phyloP scores from a whole-genome alignment of 2,329 filamentous ascomycete genomes.

The Phialocephala sp. region DNA sequence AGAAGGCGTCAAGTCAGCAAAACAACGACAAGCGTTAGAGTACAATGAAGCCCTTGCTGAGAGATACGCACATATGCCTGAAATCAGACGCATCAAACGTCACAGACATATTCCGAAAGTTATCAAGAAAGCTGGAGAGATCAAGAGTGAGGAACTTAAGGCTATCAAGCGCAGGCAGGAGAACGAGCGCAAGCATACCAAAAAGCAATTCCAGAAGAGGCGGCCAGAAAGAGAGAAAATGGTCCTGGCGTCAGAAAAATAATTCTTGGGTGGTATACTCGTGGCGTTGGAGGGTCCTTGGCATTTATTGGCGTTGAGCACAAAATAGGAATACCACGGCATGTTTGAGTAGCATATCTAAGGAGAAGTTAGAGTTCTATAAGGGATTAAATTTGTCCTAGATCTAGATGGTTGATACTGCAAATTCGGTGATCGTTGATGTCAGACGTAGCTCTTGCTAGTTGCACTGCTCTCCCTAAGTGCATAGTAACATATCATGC shows the following conservation, averaged over 20 bases:
- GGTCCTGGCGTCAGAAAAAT: constrained; percentile 64
- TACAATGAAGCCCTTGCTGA: constrained; percentile 87
- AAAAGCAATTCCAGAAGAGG: constrained; percentile 77
- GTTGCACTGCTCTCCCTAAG: no score
- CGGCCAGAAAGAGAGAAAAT: constrained; percentile 91
- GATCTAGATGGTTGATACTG: no score
- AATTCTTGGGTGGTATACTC: constrained; percentile 18
- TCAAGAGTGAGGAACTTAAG: constrained; percentile 88
- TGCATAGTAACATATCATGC: no score
- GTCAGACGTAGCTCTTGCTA: no score
- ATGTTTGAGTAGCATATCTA: no score
- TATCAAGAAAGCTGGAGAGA: constrained; percentile 94
- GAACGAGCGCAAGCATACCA: constrained; percentile 90
- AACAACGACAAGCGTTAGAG: constrained; percentile 86
- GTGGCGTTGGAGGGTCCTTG: neutral
- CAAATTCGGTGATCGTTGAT: no score
- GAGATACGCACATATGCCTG: constrained; percentile 93
- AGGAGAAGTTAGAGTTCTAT: no score
- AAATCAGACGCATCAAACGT: constrained; percentile 86
- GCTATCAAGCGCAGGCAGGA: constrained; percentile 90
- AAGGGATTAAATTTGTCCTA: no score
- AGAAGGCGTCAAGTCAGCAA: constrained; percentile 83
- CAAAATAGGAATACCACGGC: neutral
- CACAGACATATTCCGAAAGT: constrained; percentile 92
- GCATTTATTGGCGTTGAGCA: constrained; percentile 6